Percentiles rank a stretch among this genome's conserved stretches.
These are phyloP conservation scores for Trichoderma citrinoviride DNA, from an alignment of 2,329 filamentous ascomycete species.

Conservation along the genomic window DNA sequence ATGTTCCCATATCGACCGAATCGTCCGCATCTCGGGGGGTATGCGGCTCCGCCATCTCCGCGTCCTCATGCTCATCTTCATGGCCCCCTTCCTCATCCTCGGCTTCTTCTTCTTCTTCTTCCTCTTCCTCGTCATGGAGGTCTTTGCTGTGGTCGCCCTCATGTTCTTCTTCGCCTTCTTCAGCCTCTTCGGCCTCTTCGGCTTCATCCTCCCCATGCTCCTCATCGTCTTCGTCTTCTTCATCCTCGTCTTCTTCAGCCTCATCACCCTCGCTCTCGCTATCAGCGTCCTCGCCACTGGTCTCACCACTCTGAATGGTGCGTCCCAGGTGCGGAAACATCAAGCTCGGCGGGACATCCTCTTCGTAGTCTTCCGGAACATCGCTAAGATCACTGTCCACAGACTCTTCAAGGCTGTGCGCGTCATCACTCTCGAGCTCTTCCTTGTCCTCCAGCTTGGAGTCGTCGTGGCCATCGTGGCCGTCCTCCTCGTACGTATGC, in stretches of 20 bases:
- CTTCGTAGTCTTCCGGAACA: conserved; percentile 56
- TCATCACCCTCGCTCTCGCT: conserved; percentile 38
- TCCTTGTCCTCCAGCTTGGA: conserved; percentile 31
- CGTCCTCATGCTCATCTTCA: conserved; percentile 16
- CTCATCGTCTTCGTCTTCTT: conserved; percentile 26
- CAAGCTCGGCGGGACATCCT: conserved; percentile 53
- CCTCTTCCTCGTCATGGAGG: conserved; percentile 27
- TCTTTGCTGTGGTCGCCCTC: conserved; percentile 2
- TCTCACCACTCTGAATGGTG: conserved; percentile 32
- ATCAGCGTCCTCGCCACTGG: conserved; percentile 38
- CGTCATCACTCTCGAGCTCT: conserved; percentile 29
- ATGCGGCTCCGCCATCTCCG: conserved; percentile 20
- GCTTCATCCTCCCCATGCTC: conserved; percentile 25
- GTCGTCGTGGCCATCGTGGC: conserved; percentile 32
- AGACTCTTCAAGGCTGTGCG: conserved; percentile 61
- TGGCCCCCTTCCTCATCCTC: conserved; percentile 22
- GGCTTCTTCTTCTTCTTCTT: conserved; percentile 27
- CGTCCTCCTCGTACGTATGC: conserved; percentile 30
- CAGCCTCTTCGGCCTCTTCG: conserved; percentile 11
- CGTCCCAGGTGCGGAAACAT: conserved; percentile 48
- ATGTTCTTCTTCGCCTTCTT: conserved; percentile 21
- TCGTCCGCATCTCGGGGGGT: conserved; percentile 7
- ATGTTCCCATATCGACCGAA: conserved; percentile 19
- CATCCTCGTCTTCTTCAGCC: conserved; percentile 24
- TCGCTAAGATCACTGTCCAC: conserved; percentile 70